Percentiles rank a stretch among this genome's conserved stretches.
phyloP scores from a whole-genome alignment of 106 monocot species.

The Chionographis japonica region DNA sequence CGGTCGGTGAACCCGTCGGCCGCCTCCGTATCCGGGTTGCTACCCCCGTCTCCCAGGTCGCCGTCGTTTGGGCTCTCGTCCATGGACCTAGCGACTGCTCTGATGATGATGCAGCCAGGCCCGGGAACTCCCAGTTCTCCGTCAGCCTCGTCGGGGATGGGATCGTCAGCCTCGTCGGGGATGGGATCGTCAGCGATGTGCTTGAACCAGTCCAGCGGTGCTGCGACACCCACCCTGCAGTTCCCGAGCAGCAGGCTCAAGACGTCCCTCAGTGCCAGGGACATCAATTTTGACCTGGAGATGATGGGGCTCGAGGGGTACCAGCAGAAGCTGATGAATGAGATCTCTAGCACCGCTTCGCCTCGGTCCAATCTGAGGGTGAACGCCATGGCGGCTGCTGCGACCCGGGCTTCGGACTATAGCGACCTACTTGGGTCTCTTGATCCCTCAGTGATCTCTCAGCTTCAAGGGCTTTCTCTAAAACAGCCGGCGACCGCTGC shows the following conservation, averaged over 20 bases:
- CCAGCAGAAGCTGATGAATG: conserved; percentile 36
- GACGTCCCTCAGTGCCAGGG: conserved; percentile 32
- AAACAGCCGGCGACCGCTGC: conserved; percentile 20
- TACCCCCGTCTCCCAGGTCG: conserved; percentile 35
- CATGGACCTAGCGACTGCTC: conserved; percentile 33
- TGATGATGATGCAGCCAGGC: conserved; percentile 32
- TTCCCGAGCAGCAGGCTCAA: conserved; percentile 44
- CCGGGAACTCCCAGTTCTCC: conserved; percentile 21
- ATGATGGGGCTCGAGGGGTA: conserved; percentile 38
- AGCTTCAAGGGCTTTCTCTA: conserved; percentile 31
- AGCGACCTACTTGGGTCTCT: conserved; percentile 23
- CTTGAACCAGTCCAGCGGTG: conserved; percentile 30
- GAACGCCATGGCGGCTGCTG: not conserved
- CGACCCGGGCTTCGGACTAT: conserved; percentile 20
- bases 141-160: conserved; percentile 8
- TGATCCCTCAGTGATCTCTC: conserved; percentile 27
- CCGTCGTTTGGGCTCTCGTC: conserved; percentile 22
- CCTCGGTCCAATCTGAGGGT: conserved; percentile 18
- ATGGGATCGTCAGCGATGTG: conserved; percentile 18
- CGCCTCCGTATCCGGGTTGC: conserved; percentile 28
- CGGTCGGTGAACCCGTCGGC: conserved; percentile 45
- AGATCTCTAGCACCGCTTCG: conserved; percentile 14
- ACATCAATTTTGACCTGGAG: conserved; percentile 28
- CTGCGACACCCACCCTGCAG: conserved; percentile 24
- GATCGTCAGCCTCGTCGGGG: no score